Percentiles rank a stretch among this genome's conserved stretches.
Evolutionary conservation across 2,329 filamentous ascomycete species (phyloP).

Genomic region (Exophiala sideris): DNA sequence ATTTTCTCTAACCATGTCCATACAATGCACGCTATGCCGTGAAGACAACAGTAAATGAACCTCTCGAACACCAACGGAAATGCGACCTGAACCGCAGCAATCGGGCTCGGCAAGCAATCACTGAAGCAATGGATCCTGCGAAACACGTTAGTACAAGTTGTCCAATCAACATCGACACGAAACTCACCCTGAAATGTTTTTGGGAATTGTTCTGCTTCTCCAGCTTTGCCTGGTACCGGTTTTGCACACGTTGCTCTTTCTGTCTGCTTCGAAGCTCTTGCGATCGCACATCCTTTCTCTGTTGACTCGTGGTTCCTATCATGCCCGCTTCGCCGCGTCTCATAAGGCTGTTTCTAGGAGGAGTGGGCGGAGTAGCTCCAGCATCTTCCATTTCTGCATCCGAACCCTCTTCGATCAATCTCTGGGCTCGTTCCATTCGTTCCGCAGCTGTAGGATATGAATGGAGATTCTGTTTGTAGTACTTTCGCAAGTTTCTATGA

Average conservation of each 20-base stretch:
- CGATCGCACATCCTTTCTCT: constrained; percentile 65
- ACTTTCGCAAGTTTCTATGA: constrained; percentile 80
- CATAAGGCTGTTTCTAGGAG: constrained; percentile 42
- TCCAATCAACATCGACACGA: neutral
- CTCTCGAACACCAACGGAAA: neutral
- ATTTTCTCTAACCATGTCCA: neutral
- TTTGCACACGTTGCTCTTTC: constrained; percentile 59
- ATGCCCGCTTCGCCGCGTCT: constrained; percentile 75
- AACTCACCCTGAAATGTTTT: constrained; percentile 65
- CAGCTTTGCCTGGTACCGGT: constrained; percentile 65
- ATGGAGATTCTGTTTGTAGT: constrained; percentile 89
- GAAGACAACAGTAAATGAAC: neutral
- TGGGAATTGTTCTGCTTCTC: constrained; percentile 75
- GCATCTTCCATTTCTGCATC: constrained; percentile 46
- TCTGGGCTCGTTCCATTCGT: constrained; percentile 54
- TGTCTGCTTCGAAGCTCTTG: constrained; percentile 68
- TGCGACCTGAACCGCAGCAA: neutral
- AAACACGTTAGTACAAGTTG: constrained; percentile 9
- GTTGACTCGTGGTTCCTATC: constrained; percentile 70
- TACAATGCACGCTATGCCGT: neutral
- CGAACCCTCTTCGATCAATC: constrained; percentile 42
- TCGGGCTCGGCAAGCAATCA: constrained; percentile 8
- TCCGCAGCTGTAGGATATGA: constrained; percentile 78
- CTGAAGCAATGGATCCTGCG: constrained; percentile 26
- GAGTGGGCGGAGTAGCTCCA: constrained; percentile 20